Evolutionary conservation across 2,329 filamentous ascomycete genomes (phyloP).

Genomic region (Penicillium palitans): DNA sequence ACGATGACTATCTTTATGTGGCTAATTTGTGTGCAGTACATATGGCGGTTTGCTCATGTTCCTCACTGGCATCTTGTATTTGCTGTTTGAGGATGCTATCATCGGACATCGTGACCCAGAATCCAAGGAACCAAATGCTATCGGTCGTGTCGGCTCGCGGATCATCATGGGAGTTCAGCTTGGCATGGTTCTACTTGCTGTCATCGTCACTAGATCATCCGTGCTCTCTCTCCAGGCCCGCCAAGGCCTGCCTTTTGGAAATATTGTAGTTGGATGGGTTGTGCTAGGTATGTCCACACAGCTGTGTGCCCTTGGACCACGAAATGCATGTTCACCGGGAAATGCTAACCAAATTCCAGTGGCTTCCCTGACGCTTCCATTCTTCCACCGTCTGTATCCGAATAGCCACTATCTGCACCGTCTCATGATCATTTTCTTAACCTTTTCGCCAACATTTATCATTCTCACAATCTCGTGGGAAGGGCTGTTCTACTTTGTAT

Average conservation of each 20-base stretch:
- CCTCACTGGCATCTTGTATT: slow-evolving; percentile 71
- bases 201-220: slow-evolving; percentile 84
- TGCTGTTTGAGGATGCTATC: slow-evolving; percentile 72
- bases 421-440: slow-evolving; percentile 83
- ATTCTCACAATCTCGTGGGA: slow-evolving; percentile 97
- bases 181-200: slow-evolving; percentile 76
- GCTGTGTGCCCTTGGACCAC: not conserved
- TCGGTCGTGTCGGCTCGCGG: slow-evolving; percentile 39
- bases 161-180: slow-evolving; percentile 55
- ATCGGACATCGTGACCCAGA: slow-evolving; percentile 43
- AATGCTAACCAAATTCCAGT: slow-evolving; percentile 48
- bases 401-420: slow-evolving; percentile 89
- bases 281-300: slow-evolving; percentile 61
- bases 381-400: slow-evolving; percentile 76
- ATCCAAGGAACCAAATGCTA: slow-evolving; percentile 12
- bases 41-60: slow-evolving; percentile 78
- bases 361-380: slow-evolving; percentile 72
- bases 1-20: not conserved
- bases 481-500: slow-evolving; percentile 90
- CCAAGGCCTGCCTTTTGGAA: slow-evolving; percentile 79
- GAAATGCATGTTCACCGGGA: not conserved
- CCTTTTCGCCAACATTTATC: slow-evolving; percentile 90
- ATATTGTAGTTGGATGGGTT: slow-evolving; percentile 82
- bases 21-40: slow-evolving; percentile 52
- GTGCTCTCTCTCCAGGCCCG: slow-evolving; percentile 82